These are phyloP conservation scores for Biancaea sappan DNA, from an alignment of 306 rosid genomes.

Conservation along the genomic window DNA sequence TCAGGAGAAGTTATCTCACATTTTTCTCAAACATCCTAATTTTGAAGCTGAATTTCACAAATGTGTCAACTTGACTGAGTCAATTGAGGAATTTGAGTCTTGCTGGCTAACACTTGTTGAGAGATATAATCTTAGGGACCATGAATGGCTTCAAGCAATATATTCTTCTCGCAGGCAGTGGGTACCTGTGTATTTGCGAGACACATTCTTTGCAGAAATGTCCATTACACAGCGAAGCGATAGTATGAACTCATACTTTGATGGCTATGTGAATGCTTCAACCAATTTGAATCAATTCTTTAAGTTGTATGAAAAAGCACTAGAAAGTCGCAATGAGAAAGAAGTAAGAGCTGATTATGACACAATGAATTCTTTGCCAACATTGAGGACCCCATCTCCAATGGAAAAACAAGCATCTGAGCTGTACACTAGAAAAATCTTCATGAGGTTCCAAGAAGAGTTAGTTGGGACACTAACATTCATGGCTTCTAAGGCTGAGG, in stretches of 20 bases:
- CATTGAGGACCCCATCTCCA: slow-evolving; percentile 94
- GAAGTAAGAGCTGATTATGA: slow-evolving; percentile 98
- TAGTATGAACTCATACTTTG: slow-evolving; percentile 98
- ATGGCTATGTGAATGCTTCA: slow-evolving; percentile 98
- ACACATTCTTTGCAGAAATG: slow-evolving; percentile 97
- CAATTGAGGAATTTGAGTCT: slow-evolving; percentile 91
- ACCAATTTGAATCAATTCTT: slow-evolving; percentile 90
- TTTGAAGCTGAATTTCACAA: slow-evolving; percentile 97
- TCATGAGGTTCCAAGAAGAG: slow-evolving; percentile 94
- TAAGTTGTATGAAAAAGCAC: slow-evolving; percentile 94
- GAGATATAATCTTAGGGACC: slow-evolving; percentile 83
- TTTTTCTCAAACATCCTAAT: slow-evolving; percentile 83
- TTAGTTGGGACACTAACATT: slow-evolving; percentile 90
- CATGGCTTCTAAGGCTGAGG: slow-evolving; percentile 86
- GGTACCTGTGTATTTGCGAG: slow-evolving; percentile 94
- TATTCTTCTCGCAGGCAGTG: slow-evolving; percentile 84
- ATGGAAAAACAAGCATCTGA: slow-evolving; percentile 98
- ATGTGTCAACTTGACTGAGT: slow-evolving; percentile 93
- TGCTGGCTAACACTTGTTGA: slow-evolving; percentile 89
- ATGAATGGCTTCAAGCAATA: slow-evolving; percentile 91
- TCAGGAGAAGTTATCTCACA: slow-evolving; percentile 91
- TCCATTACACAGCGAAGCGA: slow-evolving; percentile 97
- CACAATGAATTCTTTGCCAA: slow-evolving; percentile 78
- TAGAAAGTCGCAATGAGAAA: slow-evolving; percentile 97
- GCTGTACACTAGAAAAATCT: slow-evolving; percentile 85